Evolutionary conservation across 139 green algal species (phyloP).

Genomic region (Raphidocelis subcapitata): DNA sequence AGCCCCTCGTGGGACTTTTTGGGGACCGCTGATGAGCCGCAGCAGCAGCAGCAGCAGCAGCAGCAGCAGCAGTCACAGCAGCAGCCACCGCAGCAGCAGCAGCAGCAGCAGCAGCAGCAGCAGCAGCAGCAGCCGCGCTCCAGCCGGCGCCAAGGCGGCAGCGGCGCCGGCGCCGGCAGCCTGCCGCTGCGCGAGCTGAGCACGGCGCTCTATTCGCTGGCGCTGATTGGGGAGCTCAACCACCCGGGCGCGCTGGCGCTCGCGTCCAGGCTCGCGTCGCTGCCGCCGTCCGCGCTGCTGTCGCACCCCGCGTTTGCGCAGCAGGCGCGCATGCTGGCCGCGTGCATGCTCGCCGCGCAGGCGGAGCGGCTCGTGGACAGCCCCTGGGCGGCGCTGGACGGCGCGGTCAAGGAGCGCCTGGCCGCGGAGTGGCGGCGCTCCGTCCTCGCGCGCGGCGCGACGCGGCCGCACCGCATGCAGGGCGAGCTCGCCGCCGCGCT

Average conservation of each 20-base stretch:
- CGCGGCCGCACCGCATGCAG: constrained; percentile 6
- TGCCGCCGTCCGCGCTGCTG: background rate
- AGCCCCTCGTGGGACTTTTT: no score
- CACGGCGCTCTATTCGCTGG: constrained; percentile 15
- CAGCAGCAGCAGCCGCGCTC: background rate
- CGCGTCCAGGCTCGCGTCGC: constrained; percentile 4
- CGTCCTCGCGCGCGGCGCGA: background rate
- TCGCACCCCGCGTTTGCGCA: constrained; percentile 3
- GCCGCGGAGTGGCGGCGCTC: constrained; percentile 6
- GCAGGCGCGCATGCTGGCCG: constrained; percentile 6
- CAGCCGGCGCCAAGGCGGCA: background rate
- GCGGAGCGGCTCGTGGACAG: background rate
- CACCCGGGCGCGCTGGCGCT: constrained; percentile 14
- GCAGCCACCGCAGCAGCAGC: no score
- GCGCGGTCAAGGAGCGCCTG: constrained; percentile 6
- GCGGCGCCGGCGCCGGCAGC: background rate
- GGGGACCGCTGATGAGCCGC: no score
- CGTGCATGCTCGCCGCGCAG: constrained; percentile 13
- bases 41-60: no score
- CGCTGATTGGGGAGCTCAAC: constrained; percentile 12
- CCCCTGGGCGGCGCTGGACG: constrained; percentile 1
- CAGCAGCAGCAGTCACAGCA: no score
- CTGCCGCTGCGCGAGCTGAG: constrained; percentile 20
- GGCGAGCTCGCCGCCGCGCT: background rate
- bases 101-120: constrained; percentile 14